Evolutionary conservation across 2,329 filamentous ascomycete species (phyloP).

Genomic region (Beauveria caledonica): DNA sequence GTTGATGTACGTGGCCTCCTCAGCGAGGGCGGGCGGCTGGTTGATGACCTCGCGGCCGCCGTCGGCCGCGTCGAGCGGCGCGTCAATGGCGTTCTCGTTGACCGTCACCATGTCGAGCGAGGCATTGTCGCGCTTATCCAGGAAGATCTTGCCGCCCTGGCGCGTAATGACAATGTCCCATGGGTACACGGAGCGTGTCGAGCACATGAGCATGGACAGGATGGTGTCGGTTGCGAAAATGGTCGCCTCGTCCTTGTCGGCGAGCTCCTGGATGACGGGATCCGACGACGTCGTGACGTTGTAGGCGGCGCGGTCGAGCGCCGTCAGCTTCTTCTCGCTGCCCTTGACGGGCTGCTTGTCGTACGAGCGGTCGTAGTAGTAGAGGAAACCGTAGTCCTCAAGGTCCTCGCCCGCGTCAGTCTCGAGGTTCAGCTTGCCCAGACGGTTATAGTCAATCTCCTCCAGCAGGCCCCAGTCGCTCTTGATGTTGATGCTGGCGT

Average conservation of each 20-base stretch:
- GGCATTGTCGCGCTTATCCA: slow-evolving; percentile 96
- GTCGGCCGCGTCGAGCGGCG: slow-evolving; percentile 83
- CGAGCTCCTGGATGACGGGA: slow-evolving; percentile 91
- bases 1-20: slow-evolving; percentile 99
- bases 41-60: slow-evolving; percentile 93
- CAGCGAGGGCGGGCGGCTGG: slow-evolving; percentile 82
- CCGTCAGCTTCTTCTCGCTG: slow-evolving; percentile 76
- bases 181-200: slow-evolving; percentile 90
- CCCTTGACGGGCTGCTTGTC: slow-evolving; percentile 91
- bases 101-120: slow-evolving; percentile 96
- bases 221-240: slow-evolving; percentile 97
- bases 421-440: slow-evolving; percentile 92
- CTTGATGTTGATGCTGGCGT: slow-evolving; percentile 93
- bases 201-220: slow-evolving; percentile 98
- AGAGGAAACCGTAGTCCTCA: slow-evolving; percentile 92
- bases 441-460: slow-evolving; percentile 96
- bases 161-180: slow-evolving; percentile 95
- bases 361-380: slow-evolving; percentile 94
- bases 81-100: slow-evolving; percentile 96
- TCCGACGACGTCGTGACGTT: slow-evolving; percentile 96
- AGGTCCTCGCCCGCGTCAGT: slow-evolving; percentile 91
- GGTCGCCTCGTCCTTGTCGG: slow-evolving; percentile 90
- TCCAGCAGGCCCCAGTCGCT: slow-evolving; percentile 92
- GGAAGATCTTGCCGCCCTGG: slow-evolving; percentile 93
- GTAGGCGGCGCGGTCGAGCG: slow-evolving; percentile 91